These are phyloP conservation scores for Hanseniaspora uvarum DNA, from an alignment of 1,139 yeast species.

Conservation along the genomic window DNA sequence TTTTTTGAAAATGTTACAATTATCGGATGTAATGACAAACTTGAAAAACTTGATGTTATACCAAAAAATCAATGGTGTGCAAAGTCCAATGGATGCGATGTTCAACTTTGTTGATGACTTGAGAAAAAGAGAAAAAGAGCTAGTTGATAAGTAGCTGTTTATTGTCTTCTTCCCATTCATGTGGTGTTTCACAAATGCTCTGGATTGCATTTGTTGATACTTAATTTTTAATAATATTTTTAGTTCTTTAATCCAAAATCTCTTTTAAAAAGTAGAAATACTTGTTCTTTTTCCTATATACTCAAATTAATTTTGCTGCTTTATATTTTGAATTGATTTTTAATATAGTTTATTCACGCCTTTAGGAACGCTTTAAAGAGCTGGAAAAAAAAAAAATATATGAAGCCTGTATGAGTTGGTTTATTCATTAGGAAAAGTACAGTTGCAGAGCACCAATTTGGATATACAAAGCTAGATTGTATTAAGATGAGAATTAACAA, in stretches of 20 bases:
- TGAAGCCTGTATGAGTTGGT: no score
- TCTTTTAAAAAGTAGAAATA: no score
- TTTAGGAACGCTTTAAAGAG: no score
- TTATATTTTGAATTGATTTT: no score
- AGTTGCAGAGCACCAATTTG: no score
- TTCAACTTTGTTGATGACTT: slow-evolving; percentile 39
- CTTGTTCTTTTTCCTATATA: no score
- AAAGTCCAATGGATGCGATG: slow-evolving; percentile 52
- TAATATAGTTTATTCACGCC: no score
- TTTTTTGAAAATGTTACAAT: slow-evolving; percentile 60
- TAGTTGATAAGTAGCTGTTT: slow-evolving; percentile 4
- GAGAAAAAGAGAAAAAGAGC: slow-evolving; percentile 17
- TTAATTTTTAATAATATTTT: background rate
- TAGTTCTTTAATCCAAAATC: slow-evolving; percentile 1
- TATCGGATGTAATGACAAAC: slow-evolving; percentile 66
- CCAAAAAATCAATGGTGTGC: slow-evolving; percentile 36
- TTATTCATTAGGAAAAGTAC: no score
- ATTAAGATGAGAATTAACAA: slow-evolving; percentile 10
- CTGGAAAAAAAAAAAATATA: no score
- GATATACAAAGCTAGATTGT: no score
- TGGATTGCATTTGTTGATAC: background rate
- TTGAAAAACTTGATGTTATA: slow-evolving; percentile 55
- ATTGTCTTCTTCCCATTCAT: no score
- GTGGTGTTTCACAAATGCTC: background rate
- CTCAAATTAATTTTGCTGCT: no score